These are phyloP conservation scores for Nicotiana attenuata DNA, from an alignment of 257 asterid genomes.

Conservation along the genomic window DNA sequence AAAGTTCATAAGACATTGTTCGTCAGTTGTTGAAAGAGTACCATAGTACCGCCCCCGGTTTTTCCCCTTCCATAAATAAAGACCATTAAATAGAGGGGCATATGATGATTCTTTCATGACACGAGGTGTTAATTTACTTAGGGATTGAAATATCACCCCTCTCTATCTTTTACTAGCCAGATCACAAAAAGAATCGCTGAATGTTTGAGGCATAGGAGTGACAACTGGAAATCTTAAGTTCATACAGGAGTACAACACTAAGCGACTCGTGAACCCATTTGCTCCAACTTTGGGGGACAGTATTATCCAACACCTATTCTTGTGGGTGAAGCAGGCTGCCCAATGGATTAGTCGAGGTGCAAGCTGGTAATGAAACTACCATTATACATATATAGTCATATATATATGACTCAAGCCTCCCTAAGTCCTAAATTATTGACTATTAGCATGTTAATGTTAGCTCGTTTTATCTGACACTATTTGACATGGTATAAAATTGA, in stretches of 20 bases:
- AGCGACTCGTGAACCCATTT: neutral
- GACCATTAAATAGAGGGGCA: neutral
- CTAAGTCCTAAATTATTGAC: neutral
- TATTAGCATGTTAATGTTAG: neutral
- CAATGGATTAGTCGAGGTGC: neutral
- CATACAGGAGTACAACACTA: neutral
- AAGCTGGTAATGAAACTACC: neutral
- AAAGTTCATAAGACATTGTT: neutral
- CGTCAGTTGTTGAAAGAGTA: neutral
- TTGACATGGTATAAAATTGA: too few relatives aligned
- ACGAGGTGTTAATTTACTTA: neutral
- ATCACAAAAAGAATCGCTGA: neutral
- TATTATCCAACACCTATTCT: neutral
- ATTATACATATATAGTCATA: neutral
- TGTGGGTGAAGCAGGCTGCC: neutral
- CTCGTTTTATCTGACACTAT: too few relatives aligned
- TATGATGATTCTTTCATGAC: neutral
- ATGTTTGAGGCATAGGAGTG: neutral
- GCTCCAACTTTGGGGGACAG: neutral
- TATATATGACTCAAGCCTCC: too few relatives aligned
- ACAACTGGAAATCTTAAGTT: neutral
- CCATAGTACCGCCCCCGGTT: neutral
- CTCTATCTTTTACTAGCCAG: neutral
- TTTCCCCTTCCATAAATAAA: neutral
- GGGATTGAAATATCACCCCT: neutral